These are phyloP conservation scores for Darksidea phi DNA, from an alignment of 495 filamentous ascomycete genomes.

Conservation along the genomic window DNA sequence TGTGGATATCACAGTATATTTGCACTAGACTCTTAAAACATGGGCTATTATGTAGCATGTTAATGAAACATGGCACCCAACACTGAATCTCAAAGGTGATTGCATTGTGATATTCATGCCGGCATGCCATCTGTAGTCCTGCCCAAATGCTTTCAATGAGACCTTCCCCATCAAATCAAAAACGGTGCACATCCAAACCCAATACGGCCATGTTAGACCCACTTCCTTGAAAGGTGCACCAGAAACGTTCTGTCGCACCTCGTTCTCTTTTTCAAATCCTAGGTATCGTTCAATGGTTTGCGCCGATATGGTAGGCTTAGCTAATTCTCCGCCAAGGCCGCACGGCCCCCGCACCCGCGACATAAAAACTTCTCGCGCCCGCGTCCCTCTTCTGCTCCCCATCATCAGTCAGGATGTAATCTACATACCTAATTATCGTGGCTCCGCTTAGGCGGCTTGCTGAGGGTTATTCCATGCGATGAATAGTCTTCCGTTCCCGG, in stretches of 20 bases:
- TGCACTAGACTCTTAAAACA: constrained; percentile 1
- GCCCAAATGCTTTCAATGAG: too few relatives aligned
- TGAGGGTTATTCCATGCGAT: constrained; percentile 53
- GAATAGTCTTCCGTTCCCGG: constrained; percentile 59
- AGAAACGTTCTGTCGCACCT: too few relatives aligned
- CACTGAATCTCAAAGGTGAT: too few relatives aligned
- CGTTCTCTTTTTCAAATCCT: background rate
- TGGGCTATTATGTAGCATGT: constrained; percentile 21
- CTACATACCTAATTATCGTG: constrained; percentile 42
- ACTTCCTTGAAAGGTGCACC: too few relatives aligned
- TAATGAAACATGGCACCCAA: constrained; percentile 22
- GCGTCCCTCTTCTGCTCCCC: constrained; percentile 39
- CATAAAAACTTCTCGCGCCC: constrained; percentile 15
- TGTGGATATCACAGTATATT: background rate
- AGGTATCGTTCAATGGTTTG: too few relatives aligned
- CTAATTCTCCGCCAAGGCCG: constrained; percentile 11
- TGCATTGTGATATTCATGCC: too few relatives aligned
- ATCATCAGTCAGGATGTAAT: constrained; percentile 54
- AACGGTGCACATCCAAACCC: too few relatives aligned
- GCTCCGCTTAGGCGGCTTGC: constrained; percentile 55
- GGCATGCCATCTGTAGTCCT: too few relatives aligned
- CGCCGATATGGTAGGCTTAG: too few relatives aligned
- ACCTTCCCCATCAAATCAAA: too few relatives aligned
- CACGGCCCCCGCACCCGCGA: background rate
- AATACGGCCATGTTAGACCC: too few relatives aligned